A percentile compares a stretch with the other conserved stretches of the same genome.
These are phyloP conservation scores for Emericellopsis cladophorae DNA, from an alignment of 2,329 filamentous ascomycete species.

Conservation along the genomic window DNA sequence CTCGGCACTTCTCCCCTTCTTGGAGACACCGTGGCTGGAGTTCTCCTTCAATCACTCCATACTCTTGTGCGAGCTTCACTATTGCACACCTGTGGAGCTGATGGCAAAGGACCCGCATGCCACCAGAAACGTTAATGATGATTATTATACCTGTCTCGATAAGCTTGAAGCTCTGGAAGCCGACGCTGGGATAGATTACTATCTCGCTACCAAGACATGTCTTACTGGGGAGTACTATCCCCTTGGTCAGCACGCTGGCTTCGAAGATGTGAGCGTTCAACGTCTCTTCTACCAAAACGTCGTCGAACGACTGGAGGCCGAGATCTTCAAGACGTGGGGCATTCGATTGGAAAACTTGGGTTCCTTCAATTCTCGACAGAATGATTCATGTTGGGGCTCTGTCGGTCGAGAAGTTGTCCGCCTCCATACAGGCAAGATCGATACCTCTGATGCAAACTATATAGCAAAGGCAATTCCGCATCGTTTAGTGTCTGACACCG, in stretches of 20 bases:
- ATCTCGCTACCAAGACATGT: background rate
- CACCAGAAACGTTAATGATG: background rate
- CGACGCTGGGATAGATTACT: background rate
- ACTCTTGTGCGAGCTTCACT: background rate
- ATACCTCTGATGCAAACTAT: background rate
- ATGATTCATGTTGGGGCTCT: background rate
- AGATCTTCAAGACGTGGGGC: background rate
- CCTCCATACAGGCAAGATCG: background rate
- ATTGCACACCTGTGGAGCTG: background rate
- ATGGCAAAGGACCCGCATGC: background rate
- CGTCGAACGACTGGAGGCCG: background rate
- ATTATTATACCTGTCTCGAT: background rate
- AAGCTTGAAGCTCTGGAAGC: background rate
- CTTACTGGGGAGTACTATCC: background rate
- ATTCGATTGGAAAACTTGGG: background rate
- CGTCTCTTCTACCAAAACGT: background rate
- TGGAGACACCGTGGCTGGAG: slow-evolving; percentile 8
- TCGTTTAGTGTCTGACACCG: background rate
- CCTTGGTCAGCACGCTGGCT: background rate
- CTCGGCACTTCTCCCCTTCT: slow-evolving; percentile 6
- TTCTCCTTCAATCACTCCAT: background rate
- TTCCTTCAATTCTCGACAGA: background rate
- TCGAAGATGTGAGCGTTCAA: background rate
- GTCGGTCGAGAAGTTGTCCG: background rate
- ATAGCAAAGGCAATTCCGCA: background rate